Conservation (phyloP, 2,329 filamentous ascomycete genomes). For the Aspergillus candidus region DNA sequence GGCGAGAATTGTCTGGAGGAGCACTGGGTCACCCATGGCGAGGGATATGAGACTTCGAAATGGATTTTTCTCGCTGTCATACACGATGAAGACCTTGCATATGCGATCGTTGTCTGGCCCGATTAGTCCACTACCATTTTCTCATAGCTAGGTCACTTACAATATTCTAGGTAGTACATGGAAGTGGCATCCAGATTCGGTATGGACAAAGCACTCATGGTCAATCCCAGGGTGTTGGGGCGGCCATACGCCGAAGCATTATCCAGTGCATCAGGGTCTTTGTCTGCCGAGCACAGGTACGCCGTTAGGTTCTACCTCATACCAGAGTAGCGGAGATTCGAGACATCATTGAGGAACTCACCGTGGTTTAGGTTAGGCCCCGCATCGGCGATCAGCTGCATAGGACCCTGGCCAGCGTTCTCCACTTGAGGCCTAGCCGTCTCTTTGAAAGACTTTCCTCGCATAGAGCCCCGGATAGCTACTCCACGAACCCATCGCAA, state of each 20-base stretch:
- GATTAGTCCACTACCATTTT: background rate
- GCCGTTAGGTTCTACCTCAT: no score
- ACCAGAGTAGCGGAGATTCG: no score
- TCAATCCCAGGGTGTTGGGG: slow-evolving; percentile 5
- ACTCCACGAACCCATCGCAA: slow-evolving; percentile 33
- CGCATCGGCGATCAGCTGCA: no score
- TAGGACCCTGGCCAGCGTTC: no score
- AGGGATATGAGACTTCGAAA: slow-evolving; percentile 28
- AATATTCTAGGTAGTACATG: slow-evolving; percentile 31
- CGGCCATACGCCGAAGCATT: background rate
- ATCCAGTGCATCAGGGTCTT: no score
- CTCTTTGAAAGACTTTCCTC: slow-evolving; percentile 18
- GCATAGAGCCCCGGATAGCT: slow-evolving; percentile 29
- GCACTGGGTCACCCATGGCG: slow-evolving; percentile 21
- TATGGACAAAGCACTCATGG: slow-evolving; percentile 11
- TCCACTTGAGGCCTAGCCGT: background rate
- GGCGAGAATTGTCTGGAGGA: slow-evolving; percentile 29
- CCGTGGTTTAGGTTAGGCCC: no score
- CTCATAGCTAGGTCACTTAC: slow-evolving; percentile 13
- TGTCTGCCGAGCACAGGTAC: no score
- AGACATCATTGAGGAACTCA: no score
- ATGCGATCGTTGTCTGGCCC: slow-evolving; percentile 28
- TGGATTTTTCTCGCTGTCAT: slow-evolving; percentile 31
- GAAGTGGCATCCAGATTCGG: slow-evolving; percentile 16
- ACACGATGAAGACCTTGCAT: slow-evolving; percentile 31